Conservation (phyloP, 2,329 filamentous ascomycete genomes). For the Fusarium mexicanum region DNA sequence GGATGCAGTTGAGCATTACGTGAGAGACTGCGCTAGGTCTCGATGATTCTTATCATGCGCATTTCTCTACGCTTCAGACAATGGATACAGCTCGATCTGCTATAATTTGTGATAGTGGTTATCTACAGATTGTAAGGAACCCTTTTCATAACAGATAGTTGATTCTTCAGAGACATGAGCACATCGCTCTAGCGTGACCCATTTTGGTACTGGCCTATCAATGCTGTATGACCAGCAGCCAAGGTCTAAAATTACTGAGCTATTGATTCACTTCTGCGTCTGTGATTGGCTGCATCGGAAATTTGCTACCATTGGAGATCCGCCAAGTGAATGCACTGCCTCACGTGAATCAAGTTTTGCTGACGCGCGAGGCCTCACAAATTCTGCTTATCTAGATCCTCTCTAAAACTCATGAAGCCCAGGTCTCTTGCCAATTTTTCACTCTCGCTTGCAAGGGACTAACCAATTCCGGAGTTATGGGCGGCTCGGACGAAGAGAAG, state of each 20-base stretch:
- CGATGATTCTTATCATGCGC: accelerated
- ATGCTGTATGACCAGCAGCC: neutral
- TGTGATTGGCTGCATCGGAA: constrained; percentile 14
- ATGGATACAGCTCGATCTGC: accelerated
- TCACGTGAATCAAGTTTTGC: constrained; percentile 22
- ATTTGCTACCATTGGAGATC: neutral
- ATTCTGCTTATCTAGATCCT: neutral
- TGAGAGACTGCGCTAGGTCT: neutral
- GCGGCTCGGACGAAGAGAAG: constrained; percentile 20
- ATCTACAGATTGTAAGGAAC: too few species aligned
- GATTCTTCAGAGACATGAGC: accelerated
- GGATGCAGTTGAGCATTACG: neutral
- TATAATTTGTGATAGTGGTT: accelerated
- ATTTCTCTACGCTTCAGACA: accelerated
- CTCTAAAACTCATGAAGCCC: neutral
- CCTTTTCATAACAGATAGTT: accelerated
- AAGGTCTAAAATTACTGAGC: neutral
- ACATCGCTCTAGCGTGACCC: neutral
- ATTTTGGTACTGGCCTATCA: neutral
- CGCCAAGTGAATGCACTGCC: constrained; percentile 14
- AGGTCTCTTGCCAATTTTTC: too few species aligned
- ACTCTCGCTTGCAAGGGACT: neutral
- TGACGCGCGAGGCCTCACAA: constrained; percentile 13
- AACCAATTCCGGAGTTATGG: neutral
- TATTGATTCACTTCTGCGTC: neutral